These are phyloP conservation scores for Colletotrichum paranaense DNA, from an alignment of 2,329 filamentous ascomycete genomes.

Conservation along the genomic window DNA sequence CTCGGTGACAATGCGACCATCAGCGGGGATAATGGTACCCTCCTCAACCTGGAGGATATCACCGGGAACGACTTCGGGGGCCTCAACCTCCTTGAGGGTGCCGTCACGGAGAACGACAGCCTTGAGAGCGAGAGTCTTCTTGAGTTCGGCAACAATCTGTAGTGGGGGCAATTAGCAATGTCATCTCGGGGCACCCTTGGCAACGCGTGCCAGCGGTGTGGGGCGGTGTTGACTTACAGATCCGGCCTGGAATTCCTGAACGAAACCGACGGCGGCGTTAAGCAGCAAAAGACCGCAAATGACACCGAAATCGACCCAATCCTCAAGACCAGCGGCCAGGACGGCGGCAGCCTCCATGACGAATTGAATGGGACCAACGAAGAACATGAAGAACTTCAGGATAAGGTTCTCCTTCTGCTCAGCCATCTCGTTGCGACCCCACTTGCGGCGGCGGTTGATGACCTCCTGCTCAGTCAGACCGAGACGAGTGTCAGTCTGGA, in stretches of 20 bases:
- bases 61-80: constrained; percentile 86
- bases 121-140: constrained; percentile 90
- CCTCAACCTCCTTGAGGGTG: constrained; percentile 81
- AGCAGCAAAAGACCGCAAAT: constrained; percentile 86
- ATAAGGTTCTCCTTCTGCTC: constrained; percentile 89
- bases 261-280: constrained; percentile 87
- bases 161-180: constrained; percentile 17
- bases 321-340: constrained; percentile 83
- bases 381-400: constrained; percentile 85
- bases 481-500: constrained; percentile 78
- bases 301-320: constrained; percentile 95
- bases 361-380: constrained; percentile 90
- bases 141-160: constrained; percentile 84
- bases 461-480: constrained; percentile 83
- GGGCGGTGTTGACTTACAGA: constrained; percentile 52
- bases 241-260: constrained; percentile 90
- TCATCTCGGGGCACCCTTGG: constrained; percentile 9
- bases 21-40: constrained; percentile 91
- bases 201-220: constrained; percentile 29
- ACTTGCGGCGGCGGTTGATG: constrained; percentile 71
- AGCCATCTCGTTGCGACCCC: constrained; percentile 86
- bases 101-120: constrained; percentile 88
- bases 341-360: constrained; percentile 91
- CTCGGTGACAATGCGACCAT: constrained; percentile 86
- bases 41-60: constrained; percentile 92